Conservation (phyloP, 495 filamentous ascomycete genomes). For the Pyrenopolyporus hunteri region DNA sequence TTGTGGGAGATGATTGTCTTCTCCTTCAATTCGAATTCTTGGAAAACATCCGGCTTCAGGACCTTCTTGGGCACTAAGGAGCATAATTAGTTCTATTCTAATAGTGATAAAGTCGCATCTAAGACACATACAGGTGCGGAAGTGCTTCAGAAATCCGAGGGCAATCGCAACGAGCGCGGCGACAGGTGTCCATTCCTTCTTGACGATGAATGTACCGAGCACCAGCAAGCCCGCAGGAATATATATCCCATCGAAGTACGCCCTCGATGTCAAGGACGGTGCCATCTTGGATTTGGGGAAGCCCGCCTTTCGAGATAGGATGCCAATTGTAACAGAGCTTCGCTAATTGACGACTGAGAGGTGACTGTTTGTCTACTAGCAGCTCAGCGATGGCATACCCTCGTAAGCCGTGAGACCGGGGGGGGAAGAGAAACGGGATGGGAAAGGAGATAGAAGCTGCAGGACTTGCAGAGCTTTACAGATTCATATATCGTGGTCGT, state of each 20-base stretch:
- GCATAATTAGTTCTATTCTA: constrained; percentile 22
- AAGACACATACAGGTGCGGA: constrained; percentile 58
- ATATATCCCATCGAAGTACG: constrained; percentile 74
- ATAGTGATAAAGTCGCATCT: constrained; percentile 27
- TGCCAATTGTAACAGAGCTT: constrained; percentile 14
- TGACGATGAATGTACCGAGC: constrained; percentile 74
- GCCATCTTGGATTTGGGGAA: constrained; percentile 20
- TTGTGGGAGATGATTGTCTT: constrained; percentile 95
- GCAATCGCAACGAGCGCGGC: constrained; percentile 68
- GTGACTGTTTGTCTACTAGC: constrained; percentile 8
- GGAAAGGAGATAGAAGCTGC: background rate
- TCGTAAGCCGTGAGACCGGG: background rate
- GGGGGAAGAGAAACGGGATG: background rate
- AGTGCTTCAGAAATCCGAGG: constrained; percentile 69
- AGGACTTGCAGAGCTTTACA: constrained; percentile 5
- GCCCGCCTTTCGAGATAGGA: constrained; percentile 1
- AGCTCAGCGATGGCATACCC: constrained; percentile 15
- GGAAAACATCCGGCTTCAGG: constrained; percentile 85
- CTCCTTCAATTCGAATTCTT: constrained; percentile 86
- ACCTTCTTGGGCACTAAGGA: constrained; percentile 72
- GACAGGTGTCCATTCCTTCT: constrained; percentile 76
- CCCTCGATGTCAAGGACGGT: constrained; percentile 39
- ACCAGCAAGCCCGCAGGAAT: constrained; percentile 84
- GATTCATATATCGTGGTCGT: background rate
- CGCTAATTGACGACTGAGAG: no score